Percentiles rank a stretch among this genome's conserved stretches.
These are phyloP conservation scores for Cystobasidium tubakii DNA, from an alignment of 768 basidiomycete genomes.

Conservation along the genomic window DNA sequence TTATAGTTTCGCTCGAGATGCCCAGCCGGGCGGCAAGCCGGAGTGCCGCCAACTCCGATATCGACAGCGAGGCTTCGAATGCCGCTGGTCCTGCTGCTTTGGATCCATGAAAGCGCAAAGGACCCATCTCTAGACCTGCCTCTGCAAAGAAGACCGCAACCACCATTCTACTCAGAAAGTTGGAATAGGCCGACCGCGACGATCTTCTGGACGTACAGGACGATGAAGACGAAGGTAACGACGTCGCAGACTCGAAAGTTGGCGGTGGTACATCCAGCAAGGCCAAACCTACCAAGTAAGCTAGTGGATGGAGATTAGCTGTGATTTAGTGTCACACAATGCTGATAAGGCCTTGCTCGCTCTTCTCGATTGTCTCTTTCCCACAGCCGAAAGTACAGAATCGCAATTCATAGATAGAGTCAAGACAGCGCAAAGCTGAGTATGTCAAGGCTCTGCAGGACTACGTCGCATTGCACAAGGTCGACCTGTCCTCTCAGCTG, in stretches of 20 bases:
- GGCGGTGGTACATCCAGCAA: not conserved
- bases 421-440: slow-evolving; percentile 1
- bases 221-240: not conserved
- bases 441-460: not conserved
- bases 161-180: too few species aligned
- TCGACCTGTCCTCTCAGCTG: not conserved
- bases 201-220: not conserved
- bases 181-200: not conserved
- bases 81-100: not conserved
- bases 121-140: not conserved
- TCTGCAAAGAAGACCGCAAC: slow-evolving; percentile 1
- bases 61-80: not conserved
- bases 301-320: not conserved
- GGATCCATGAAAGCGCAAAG: not conserved
- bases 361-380: not conserved
- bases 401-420: not conserved
- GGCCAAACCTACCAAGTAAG: not conserved
- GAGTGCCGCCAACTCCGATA: not conserved
- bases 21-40: not conserved
- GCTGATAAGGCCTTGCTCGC: not conserved
- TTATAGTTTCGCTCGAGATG: not conserved
- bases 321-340: not conserved
- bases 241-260: not conserved
- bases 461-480: not conserved
- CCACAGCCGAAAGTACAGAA: not conserved